A percentile compares a stretch with the other conserved stretches of the same genome.
Conservation (phyloP, 2,329 filamentous ascomycete genomes). For the Calonectria honghensis region DNA sequence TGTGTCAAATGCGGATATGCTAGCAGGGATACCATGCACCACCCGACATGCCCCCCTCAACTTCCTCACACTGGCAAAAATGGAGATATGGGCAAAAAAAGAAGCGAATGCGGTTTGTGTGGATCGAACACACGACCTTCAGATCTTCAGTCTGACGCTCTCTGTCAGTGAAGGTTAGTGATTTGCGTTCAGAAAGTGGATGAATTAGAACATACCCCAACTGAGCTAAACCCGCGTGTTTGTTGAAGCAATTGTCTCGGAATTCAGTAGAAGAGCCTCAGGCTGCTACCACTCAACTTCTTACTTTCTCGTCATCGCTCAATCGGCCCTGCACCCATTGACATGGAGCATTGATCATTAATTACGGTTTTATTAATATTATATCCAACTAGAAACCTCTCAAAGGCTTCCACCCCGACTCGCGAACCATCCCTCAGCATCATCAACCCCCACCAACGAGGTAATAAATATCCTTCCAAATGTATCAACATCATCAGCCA, state of each 20-base stretch:
- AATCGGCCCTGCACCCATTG: neutral
- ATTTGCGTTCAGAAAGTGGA: constrained; percentile 46
- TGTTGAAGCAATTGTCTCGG: accelerated
- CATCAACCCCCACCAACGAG: constrained; percentile 57
- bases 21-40: neutral
- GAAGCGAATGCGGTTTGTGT: constrained; percentile 52
- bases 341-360: no score
- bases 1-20: neutral
- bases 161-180: constrained; percentile 50
- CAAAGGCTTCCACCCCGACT: constrained; percentile 47
- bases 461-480: constrained; percentile 64
- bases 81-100: constrained; percentile 32
- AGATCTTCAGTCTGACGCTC: constrained; percentile 52
- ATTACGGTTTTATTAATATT: neutral
- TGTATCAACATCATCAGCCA: constrained; percentile 64
- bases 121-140: constrained; percentile 58
- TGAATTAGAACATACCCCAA: constrained; percentile 54
- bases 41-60: neutral
- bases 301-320: neutral
- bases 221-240: constrained; percentile 57
- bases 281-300: neutral
- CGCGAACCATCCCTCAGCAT: constrained; percentile 60
- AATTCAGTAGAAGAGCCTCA: neutral
- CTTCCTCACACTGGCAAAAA: neutral
- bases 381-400: neutral